Conservation (phyloP, 257 asterid species). For the Solanum chilense region DNA sequence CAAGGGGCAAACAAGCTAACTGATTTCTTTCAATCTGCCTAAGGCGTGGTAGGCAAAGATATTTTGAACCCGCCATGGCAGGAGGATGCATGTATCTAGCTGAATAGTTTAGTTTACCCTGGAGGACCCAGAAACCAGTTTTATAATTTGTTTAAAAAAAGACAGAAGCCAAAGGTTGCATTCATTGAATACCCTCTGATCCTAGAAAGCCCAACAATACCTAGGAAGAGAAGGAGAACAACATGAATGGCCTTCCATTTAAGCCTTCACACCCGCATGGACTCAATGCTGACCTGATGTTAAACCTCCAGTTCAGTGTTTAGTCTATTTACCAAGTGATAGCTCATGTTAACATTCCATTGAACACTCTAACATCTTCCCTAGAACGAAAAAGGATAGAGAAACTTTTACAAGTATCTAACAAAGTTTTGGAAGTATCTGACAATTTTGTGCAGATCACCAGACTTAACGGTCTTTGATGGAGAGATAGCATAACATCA, state of each 20-base stretch:
- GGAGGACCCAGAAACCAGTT: neutral
- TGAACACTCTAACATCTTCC: neutral
- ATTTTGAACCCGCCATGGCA: neutral
- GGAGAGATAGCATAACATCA: neutral
- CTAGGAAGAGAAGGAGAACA: neutral
- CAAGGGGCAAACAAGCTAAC: neutral
- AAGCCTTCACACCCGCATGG: neutral
- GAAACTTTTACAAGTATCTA: neutral
- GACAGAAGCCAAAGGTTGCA: neutral
- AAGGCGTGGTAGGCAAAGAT: neutral
- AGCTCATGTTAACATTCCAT: neutral
- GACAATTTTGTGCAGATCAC: neutral
- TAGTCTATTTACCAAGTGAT: neutral
- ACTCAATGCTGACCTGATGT: neutral
- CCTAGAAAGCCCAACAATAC: neutral
- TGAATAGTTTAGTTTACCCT: neutral
- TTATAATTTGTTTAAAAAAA: fast-evolving
- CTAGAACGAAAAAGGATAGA: neutral
- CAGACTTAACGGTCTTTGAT: neutral
- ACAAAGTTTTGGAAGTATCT: neutral
- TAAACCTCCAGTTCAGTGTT: neutral
- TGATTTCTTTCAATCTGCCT: neutral
- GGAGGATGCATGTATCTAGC: neutral
- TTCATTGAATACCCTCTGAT: neutral
- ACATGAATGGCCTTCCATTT: neutral